Base-by-base conservation (phyloP, 257 asterid genomes). In the Sherardia arvensis region DNA sequence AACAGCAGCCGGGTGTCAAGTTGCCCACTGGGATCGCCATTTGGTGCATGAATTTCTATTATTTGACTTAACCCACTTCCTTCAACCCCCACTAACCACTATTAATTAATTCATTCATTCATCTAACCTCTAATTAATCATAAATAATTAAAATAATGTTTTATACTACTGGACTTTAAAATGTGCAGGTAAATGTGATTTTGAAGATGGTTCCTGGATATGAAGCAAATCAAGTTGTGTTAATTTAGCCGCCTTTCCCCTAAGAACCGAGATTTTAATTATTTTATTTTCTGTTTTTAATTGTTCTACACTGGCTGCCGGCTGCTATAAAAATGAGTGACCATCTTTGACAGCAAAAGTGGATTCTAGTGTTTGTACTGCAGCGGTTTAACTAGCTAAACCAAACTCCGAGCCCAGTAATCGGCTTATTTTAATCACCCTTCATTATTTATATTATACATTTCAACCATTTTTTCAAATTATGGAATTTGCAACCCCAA, bases 221-320 rank as follows among this genome's bases (percentile, higher is more conserved):
- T 43, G 51, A 1, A 49, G 56, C 56, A 49, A 49, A 20, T n/a
- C n/a, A n/a, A n/a, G n/a, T n/a, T n/a, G n/a, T n/a, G 26, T 20
- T 20, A 68, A n/a, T 40, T 20, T n/a, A 68, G 62, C 73, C 73
- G 67, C 66, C 67, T 15, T 40, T 34, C 30, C 43, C 8, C 4
- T 47, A 1, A n/a, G 9, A 49, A 49, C 51, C 17, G 4, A n/a
- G n/a, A n/a, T 40, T 3, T 6, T 3, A 43, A 43, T 43, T 43
- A 21, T 49, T 49, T 18, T 34, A 7, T 8, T 3, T 18, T 17
- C 10, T 0, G 9, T 20, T 4, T 17, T 30, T 25, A 29, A 51
- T 22, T 53, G 30, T 45, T 68, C 66, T 38, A 34, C 34, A 18
- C 43, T 33, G 72, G 73, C 61, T 53, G 69, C 69, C 36, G 54